Percentiles rank a stretch among this genome's conserved stretches.
Conservation (phyloP, 305 asterid genomes). For the Rubia occidens region DNA sequence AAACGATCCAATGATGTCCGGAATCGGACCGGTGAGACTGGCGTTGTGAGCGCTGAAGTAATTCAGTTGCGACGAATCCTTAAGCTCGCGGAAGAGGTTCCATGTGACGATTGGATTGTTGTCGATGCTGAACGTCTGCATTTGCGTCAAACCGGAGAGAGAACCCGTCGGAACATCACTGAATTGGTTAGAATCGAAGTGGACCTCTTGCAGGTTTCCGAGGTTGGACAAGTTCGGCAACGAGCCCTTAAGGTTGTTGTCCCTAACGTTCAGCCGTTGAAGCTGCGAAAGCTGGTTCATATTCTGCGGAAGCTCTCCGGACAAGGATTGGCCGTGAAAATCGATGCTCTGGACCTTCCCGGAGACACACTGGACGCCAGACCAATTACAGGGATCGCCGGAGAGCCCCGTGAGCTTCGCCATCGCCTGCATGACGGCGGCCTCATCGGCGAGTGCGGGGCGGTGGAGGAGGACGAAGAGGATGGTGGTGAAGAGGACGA, state of each 20-base stretch:
- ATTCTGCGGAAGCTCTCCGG: constrained; percentile 52
- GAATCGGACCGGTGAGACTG: constrained; percentile 48
- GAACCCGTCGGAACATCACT: constrained; percentile 37
- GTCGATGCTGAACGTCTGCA: constrained; percentile 45
- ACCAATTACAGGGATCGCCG: constrained; percentile 51
- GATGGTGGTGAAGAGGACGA: constrained; percentile 9
- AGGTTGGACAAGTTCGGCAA: constrained; percentile 46
- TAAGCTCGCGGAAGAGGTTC: constrained; percentile 43
- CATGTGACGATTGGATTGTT: constrained; percentile 40
- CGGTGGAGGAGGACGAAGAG: constrained; percentile 15
- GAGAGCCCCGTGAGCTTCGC: constrained; percentile 41
- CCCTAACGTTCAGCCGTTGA: constrained; percentile 43
- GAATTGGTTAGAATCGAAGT: constrained; percentile 51
- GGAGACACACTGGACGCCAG: constrained; percentile 44
- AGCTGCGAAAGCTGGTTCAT: constrained; percentile 51
- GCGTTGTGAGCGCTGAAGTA: constrained; percentile 40
- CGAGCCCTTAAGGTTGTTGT: constrained; percentile 48
- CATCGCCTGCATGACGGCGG: constrained; percentile 32
- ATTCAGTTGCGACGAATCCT: constrained; percentile 35
- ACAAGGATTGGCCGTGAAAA: constrained; percentile 33
- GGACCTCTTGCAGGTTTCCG: constrained; percentile 31
- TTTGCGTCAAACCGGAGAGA: constrained; percentile 48
- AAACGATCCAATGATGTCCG: constrained; percentile 50
- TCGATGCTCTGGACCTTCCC: constrained; percentile 39
- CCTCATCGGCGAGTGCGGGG: constrained; percentile 38